Base-by-base conservation (phyloP, 768 basidiomycete genomes). In the Termitomyces bulborhizus region DNA sequence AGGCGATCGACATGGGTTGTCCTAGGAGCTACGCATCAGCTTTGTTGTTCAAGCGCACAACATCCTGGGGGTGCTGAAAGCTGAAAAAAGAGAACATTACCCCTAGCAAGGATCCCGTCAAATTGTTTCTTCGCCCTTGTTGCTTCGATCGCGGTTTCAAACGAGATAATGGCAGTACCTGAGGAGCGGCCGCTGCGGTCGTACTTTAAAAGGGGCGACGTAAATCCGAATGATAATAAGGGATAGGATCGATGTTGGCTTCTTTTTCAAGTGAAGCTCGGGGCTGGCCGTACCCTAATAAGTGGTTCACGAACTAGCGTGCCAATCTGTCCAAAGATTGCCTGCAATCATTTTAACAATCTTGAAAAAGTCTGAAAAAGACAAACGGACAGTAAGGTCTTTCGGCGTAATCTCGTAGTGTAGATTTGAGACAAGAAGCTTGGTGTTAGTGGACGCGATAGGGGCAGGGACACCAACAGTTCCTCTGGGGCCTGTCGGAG, bases 111-210 rank as follows among this genome's bases (percentile, higher is more conserved):
- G 62, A 90, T 86, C 44, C 93, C 92, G 65, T 93, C 81, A 56
- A 88, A 89, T 60, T 90, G 86, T 59, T 85, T 87, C 72, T 90
- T 90, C 52, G 93, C 93, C 56, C 80, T 77, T 39, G 84, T 83
- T 34, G 94, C 94, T 68, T 96, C 90, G 53, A 80, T 77, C 16
- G 80, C 63, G 2, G 85, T 90, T 71, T 91, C 88, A 73, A 85
- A 96, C 8, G 84, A 78, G 67, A 97, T 75, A 62, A 84, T 80
- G 55, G 88, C 94, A 62, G 83, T 78, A 57, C 94, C 94, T 18
- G 81, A 84, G 45, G 94, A 96, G 68, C 94, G 89, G 62, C 94
- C 94, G 63, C 93, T 95, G 68, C 89, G 86, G 75, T 97, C 94
- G 77, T 94, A 97, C 94, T 97, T 81, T 67, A 75, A 73, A 70